phyloP scores from a whole-genome alignment of 495 filamentous ascomycete genomes.

The Delitschia confertaspora region DNA sequence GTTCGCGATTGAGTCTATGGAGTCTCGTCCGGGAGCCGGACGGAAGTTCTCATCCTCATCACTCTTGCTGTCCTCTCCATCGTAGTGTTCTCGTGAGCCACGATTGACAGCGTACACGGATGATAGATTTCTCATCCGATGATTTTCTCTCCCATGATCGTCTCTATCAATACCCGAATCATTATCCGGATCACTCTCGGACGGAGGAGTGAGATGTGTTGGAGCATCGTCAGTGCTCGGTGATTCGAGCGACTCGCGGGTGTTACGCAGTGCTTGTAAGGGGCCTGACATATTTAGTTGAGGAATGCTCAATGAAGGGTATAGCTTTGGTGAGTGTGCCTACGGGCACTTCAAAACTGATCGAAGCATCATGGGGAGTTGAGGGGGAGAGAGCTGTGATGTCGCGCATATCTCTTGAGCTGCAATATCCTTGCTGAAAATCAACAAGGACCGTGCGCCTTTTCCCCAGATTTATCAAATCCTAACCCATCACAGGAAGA shows the following conservation, averaged over 20 bases:
- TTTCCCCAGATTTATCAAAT: too few relatives aligned
- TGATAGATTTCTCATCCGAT: background rate
- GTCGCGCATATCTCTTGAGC: too few relatives aligned
- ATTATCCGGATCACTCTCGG: constrained; percentile 1
- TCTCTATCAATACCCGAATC: background rate
- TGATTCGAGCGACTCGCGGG: constrained; percentile 4
- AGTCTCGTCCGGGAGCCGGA: constrained; percentile 7
- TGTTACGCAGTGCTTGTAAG: constrained; percentile 1
- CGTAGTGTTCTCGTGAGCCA: background rate
- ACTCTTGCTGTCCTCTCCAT: background rate
- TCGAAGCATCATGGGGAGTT: too few relatives aligned
- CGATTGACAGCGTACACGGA: background rate
- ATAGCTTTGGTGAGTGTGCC: too few relatives aligned
- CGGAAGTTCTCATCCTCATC: constrained; percentile 5
- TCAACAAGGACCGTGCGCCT: too few relatives aligned
- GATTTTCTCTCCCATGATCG: background rate
- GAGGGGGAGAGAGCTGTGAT: too few relatives aligned
- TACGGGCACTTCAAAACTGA: too few relatives aligned
- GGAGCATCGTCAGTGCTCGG: constrained; percentile 7
- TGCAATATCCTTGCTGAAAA: too few relatives aligned
- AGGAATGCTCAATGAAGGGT: too few relatives aligned
- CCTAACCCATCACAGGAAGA: too few relatives aligned
- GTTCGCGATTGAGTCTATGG: constrained; percentile 32
- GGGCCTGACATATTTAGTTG: background rate
- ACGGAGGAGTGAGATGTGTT: constrained; percentile 5